Evolutionary conservation across 441 rosid genomes (phyloP).

Genomic region (Syzygium syzygioides): DNA sequence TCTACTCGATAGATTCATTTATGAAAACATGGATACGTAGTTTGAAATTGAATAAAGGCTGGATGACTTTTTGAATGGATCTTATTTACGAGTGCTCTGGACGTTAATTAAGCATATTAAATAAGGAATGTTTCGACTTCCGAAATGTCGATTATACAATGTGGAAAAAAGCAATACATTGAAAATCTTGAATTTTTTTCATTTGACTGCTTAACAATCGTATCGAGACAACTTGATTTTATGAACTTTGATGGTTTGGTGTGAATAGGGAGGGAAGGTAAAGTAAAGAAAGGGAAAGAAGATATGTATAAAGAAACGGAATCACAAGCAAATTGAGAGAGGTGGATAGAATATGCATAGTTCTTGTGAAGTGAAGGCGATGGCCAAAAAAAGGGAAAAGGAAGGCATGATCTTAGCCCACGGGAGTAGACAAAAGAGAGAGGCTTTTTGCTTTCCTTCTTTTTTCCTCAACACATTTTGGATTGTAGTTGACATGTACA

Average conservation of each 20-base stretch:
- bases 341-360: constrained; percentile 8
- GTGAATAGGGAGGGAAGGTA: constrained; percentile 4
- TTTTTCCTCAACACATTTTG: constrained; percentile 12
- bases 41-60: not conserved
- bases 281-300: constrained; percentile 4
- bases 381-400: not conserved
- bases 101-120: not conserved
- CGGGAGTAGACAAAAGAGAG: constrained; percentile 46
- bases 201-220: not conserved
- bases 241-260: not conserved
- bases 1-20: not conserved
- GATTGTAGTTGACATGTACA: constrained; percentile 6
- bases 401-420: constrained; percentile 25
- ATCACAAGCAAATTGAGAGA: constrained; percentile 49
- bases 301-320: constrained; percentile 10
- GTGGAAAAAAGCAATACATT: not conserved
- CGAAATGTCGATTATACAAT: not conserved
- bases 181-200: not conserved
- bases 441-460: constrained; percentile 52
- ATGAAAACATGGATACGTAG: too few species aligned
- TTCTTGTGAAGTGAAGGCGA: not conserved
- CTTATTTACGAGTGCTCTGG: not conserved
- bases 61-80: not conserved
- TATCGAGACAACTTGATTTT: not conserved
- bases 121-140: not conserved